These are phyloP conservation scores for Grammothele lineata DNA, from an alignment of 768 basidiomycete species.

Conservation along the genomic window DNA sequence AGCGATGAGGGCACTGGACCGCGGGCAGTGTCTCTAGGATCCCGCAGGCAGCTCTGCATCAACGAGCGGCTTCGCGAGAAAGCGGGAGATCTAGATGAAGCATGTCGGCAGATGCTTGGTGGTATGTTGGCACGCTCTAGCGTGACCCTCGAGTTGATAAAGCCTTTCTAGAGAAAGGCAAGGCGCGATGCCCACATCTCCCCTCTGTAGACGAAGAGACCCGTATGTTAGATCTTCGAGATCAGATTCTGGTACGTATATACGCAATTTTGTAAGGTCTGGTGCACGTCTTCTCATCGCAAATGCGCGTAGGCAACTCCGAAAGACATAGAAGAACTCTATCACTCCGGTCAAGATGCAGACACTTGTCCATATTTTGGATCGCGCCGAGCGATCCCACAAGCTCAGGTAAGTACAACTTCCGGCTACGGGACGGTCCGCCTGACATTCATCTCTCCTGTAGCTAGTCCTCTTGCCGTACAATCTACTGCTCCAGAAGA, in stretches of 20 bases:
- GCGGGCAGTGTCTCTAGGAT: conserved; percentile 82
- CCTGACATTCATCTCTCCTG: too few relatives aligned
- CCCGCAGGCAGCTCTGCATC: conserved; percentile 89
- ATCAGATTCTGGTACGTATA: conserved; percentile 72
- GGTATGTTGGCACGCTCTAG: conserved; percentile 15
- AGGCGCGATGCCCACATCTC: conserved; percentile 71
- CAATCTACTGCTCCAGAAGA: conserved; percentile 80
- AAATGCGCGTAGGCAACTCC: conserved; percentile 83
- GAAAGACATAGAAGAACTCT: conserved; percentile 94
- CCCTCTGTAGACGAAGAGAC: conserved; percentile 67
- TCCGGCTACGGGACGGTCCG: too few relatives aligned
- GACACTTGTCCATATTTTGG: conserved; percentile 92
- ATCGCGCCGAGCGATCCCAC: conserved; percentile 79
- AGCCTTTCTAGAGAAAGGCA: conserved; percentile 48
- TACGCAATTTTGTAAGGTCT: too few relatives aligned
- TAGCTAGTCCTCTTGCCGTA: conserved; percentile 93
- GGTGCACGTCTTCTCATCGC: too few relatives aligned
- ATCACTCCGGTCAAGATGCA: conserved; percentile 58
- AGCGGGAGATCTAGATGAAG: conserved; percentile 77
- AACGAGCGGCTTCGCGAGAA: conserved; percentile 70
- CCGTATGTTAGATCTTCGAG: conserved; percentile 76
- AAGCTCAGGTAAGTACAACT: conserved; percentile 74
- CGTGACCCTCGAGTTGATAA: too few relatives aligned
- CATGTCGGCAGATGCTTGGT: conserved; percentile 65
- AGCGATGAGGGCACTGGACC: conserved; percentile 20